Evolutionary conservation across 2,329 filamentous ascomycete species (phyloP), one percentile per base, ranked within the genome.

Genomic region (Camptophora hylomeconis): DNA sequence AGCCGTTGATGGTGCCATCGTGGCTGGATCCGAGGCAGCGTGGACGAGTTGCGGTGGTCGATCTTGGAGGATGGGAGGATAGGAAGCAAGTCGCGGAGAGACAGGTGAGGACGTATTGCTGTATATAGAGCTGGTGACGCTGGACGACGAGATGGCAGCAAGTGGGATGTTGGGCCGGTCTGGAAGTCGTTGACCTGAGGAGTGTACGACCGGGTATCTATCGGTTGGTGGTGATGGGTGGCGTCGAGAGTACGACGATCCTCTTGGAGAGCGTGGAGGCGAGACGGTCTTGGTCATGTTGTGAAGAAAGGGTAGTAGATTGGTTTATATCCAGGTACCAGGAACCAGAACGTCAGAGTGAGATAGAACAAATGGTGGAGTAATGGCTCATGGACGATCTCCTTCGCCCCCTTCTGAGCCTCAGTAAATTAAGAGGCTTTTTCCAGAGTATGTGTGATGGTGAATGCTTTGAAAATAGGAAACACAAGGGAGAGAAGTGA

Each of bases 401-500:
- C 31, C 16, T 25, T 26, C 34, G 41, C 41, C 41, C 41, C 41
- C 36, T 45, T 39, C 37, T 39, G 41, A 45, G 41, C 40, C 41
- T 42, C 41, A 39, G 35, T 35, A 17, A 33, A 39, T 39, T 42
- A 42, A 38, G 38, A 36, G 39, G 35, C 40, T 41, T 39, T 41
- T 38, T 41, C 33, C 32, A 37, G 22, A 37, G 35, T 35, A 36
- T 39, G 36, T 40, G 40, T 45, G 40, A 36, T 36, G 36, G 7
- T 36, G 11, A 31, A 16, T 17, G 21, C 21, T 25, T 24, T 31
- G 36, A 36, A 35, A 22, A 29, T 28, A 18, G 30, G 30, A 36
- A 39, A 38, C 36, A 30, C 40, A 34, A 35, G 26, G 31, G 26
- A 42, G 28, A 30, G 36, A 36, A 37, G 42, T 45, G 41, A 45